phyloP scores from a whole-genome alignment of 805 yeast species.

The Lipomyces yamadae region DNA sequence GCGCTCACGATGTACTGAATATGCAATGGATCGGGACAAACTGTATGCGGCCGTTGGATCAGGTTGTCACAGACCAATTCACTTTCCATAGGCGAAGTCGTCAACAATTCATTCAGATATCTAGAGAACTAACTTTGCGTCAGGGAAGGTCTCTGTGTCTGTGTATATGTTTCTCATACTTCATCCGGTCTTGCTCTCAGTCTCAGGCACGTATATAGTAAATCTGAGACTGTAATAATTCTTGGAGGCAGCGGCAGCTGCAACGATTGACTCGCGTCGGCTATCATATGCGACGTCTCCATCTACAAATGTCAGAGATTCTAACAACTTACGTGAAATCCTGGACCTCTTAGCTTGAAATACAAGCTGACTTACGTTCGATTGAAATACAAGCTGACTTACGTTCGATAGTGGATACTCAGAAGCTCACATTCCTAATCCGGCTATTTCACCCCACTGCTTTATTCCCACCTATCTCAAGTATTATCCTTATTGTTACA shows the following conservation, averaged over 20 bases:
- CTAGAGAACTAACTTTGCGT: neutral
- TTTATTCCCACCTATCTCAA: neutral
- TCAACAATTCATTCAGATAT: neutral
- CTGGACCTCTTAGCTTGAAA: neutral
- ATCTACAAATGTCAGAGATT: neutral
- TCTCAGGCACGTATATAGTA: neutral
- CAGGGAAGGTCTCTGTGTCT: neutral
- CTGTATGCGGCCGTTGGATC: slow-evolving; percentile 19
- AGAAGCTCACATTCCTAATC: neutral
- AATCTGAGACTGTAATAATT: neutral
- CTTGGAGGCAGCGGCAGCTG: neutral
- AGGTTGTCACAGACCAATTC: slow-evolving; percentile 16
- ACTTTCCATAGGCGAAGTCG: neutral
- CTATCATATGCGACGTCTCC: neutral
- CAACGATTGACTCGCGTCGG: neutral
- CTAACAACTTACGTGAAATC: neutral
- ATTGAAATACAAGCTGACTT: neutral
- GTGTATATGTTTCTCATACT: neutral
- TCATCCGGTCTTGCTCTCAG: neutral
- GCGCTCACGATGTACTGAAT: slow-evolving; percentile 20
- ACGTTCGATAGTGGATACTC: neutral
- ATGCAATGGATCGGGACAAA: slow-evolving; percentile 32
- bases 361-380: neutral
- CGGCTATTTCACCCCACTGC: neutral
- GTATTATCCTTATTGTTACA: neutral